Conservation (phyloP, 495 filamentous ascomycete genomes). For the Aspergillus ellipticus region DNA sequence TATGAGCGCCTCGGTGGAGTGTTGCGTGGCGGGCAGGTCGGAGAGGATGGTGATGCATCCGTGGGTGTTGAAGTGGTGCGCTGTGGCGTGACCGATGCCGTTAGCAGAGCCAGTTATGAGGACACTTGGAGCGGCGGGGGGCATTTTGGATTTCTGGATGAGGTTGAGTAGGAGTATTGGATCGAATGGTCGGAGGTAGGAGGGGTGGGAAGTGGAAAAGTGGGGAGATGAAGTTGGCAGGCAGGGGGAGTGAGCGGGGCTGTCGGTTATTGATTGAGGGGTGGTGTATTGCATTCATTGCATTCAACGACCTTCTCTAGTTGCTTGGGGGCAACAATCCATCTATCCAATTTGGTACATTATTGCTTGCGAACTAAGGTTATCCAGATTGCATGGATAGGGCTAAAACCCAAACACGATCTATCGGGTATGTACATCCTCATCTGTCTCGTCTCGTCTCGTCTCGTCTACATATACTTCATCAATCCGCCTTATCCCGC, state of each 20-base stretch:
- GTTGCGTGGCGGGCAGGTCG: conserved; percentile 18
- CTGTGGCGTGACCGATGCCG: conserved; percentile 38
- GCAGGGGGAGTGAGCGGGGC: neutral
- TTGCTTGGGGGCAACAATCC: too few relatives aligned
- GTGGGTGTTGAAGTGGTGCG: conserved; percentile 19
- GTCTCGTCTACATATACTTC: neutral
- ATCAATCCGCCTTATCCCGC: conserved; percentile 24
- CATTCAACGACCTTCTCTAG: too few relatives aligned
- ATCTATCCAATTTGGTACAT: too few relatives aligned
- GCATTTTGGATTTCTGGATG: too few relatives aligned
- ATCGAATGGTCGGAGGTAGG: neutral
- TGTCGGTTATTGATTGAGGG: neutral
- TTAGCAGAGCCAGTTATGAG: conserved; percentile 38
- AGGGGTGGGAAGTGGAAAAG: too few relatives aligned
- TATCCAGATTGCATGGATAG: too few relatives aligned
- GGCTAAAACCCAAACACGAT: too few relatives aligned
- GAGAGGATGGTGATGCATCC: conserved; percentile 31
- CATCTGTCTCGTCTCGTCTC: neutral
- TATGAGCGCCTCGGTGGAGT: conserved; percentile 17
- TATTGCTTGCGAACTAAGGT: too few relatives aligned
- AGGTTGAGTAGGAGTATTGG: too few relatives aligned
- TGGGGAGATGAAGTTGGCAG: neutral
- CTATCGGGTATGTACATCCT: neutral
- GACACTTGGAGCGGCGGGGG: conserved; percentile 9
- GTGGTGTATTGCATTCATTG: too few relatives aligned